These are phyloP conservation scores for Neocucurbitaria cava DNA, from an alignment of 2,329 filamentous ascomycete genomes.

Conservation along the genomic window DNA sequence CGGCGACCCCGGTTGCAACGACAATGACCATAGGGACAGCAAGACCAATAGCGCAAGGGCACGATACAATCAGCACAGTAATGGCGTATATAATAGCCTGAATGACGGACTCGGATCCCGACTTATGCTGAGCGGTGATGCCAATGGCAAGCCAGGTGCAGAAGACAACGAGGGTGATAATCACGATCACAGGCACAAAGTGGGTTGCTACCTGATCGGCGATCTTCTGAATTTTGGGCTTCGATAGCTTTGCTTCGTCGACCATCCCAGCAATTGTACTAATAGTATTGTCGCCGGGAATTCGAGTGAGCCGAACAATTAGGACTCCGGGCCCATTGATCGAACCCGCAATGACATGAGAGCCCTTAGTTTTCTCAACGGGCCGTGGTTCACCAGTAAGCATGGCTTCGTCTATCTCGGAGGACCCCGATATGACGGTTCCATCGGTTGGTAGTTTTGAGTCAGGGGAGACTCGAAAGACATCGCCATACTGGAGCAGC, in stretches of 20 bases:
- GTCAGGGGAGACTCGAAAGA: constrained; percentile 69
- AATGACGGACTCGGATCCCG: constrained; percentile 58
- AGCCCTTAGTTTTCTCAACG: constrained; percentile 63
- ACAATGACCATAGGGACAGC: constrained; percentile 84
- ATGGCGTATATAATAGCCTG: constrained; percentile 75
- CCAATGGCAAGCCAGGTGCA: constrained; percentile 70
- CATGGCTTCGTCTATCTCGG: constrained; percentile 78
- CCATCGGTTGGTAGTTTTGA: constrained; percentile 72
- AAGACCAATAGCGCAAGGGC: constrained; percentile 78
- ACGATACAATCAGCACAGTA: constrained; percentile 77
- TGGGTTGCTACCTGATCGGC: constrained; percentile 72
- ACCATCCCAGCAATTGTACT: constrained; percentile 73
- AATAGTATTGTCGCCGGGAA: constrained; percentile 76
- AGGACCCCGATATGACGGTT: constrained; percentile 65
- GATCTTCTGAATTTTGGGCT: constrained; percentile 71
- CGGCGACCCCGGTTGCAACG: constrained; percentile 71
- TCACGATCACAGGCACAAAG: constrained; percentile 72
- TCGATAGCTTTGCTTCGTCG: constrained; percentile 72
- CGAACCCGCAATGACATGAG: constrained; percentile 68
- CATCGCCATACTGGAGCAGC: constrained; percentile 74
- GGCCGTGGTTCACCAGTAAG: constrained; percentile 74
- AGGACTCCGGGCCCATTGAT: constrained; percentile 63
- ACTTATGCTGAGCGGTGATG: constrained; percentile 44
- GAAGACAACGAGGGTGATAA: constrained; percentile 66
- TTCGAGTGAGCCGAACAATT: constrained; percentile 61